These are phyloP conservation scores for Lepiota venenata DNA, from an alignment of 768 basidiomycete species.

Conservation along the genomic window DNA sequence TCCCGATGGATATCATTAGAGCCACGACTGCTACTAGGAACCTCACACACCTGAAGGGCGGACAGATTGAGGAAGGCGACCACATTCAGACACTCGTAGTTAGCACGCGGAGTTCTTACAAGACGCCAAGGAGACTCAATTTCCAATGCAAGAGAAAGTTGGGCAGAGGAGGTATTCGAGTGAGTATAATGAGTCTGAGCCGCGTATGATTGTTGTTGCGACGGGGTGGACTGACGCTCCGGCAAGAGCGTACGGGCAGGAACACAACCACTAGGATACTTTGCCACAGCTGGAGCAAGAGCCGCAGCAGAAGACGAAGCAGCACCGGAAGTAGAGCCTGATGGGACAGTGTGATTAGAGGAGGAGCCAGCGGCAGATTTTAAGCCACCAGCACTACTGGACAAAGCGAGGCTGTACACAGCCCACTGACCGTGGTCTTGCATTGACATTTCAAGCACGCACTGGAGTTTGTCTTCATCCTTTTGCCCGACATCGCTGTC, in stretches of 20 bases:
- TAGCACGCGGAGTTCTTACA: no score
- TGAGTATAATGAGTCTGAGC: constrained; percentile 8
- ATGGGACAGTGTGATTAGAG: not conserved
- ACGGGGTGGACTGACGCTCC: constrained; percentile 14
- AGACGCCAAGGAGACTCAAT: no score
- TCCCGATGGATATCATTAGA: no score
- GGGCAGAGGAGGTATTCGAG: constrained; percentile 4
- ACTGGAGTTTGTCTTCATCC: constrained; percentile 94
- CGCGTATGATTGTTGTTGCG: constrained; percentile 14
- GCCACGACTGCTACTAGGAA: no score
- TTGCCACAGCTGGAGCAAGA: constrained; percentile 29
- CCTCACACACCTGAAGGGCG: no score
- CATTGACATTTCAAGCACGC: constrained; percentile 91
- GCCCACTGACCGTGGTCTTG: constrained; percentile 78
- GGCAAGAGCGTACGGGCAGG: constrained; percentile 51
- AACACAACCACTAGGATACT: constrained; percentile 52
- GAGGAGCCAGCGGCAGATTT: constrained; percentile 19
- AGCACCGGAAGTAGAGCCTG: constrained; percentile 3
- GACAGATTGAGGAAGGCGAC: no score
- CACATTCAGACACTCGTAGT: no score
- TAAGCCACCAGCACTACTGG: constrained; percentile 29
- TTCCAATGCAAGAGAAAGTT: no score
- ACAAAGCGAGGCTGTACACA: constrained; percentile 33
- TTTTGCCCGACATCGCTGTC: constrained; percentile 78
- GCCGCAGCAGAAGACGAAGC: constrained; percentile 7